Conservation (phyloP, 306 rosid species). For the Quercus glauca region DNA sequence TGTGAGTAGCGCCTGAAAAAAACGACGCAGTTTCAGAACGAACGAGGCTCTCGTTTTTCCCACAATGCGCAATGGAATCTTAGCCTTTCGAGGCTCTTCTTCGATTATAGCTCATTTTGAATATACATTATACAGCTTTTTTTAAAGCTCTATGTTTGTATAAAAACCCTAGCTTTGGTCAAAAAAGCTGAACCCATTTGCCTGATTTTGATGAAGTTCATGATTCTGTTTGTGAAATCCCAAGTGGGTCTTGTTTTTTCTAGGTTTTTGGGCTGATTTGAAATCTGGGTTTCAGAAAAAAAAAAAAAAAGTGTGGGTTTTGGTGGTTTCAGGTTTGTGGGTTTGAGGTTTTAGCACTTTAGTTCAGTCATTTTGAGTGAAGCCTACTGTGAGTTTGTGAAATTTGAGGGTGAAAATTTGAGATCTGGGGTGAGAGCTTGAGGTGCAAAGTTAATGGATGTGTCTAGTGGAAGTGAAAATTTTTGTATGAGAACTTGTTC, state of each 20-base stretch:
- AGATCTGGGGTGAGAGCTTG: constrained; percentile 51
- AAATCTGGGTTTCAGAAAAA: constrained; percentile 28
- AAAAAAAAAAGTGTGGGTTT: constrained; percentile 21
- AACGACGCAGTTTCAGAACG: constrained; percentile 25
- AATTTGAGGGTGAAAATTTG: constrained; percentile 30
- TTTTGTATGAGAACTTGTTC: constrained; percentile 15
- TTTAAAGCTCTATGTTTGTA: neutral
- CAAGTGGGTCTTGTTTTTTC: constrained; percentile 27
- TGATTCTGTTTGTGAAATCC: constrained; percentile 1
- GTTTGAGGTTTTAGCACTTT: constrained; percentile 3
- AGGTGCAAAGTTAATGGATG: constrained; percentile 26
- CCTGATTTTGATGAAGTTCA: constrained; percentile 16
- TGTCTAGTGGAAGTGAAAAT: constrained; percentile 20
- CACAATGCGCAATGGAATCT: constrained; percentile 53
- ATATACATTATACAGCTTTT: constrained; percentile 17
- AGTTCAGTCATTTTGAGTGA: constrained; percentile 26
- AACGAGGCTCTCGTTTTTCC: constrained; percentile 37
- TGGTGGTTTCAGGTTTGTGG: constrained; percentile 29
- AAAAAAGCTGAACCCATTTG: constrained; percentile 35
- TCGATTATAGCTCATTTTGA: constrained; percentile 25
- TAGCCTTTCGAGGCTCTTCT: constrained; percentile 41
- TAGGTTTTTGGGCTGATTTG: constrained; percentile 18
- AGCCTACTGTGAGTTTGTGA: constrained; percentile 16
- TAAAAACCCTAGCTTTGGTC: constrained; percentile 54
- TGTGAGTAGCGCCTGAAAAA: constrained; percentile 27